A percentile compares a stretch with the other conserved stretches of the same genome.
Conservation (phyloP, 2,329 filamentous ascomycete species). For the Ophiostoma angusticollis region DNA sequence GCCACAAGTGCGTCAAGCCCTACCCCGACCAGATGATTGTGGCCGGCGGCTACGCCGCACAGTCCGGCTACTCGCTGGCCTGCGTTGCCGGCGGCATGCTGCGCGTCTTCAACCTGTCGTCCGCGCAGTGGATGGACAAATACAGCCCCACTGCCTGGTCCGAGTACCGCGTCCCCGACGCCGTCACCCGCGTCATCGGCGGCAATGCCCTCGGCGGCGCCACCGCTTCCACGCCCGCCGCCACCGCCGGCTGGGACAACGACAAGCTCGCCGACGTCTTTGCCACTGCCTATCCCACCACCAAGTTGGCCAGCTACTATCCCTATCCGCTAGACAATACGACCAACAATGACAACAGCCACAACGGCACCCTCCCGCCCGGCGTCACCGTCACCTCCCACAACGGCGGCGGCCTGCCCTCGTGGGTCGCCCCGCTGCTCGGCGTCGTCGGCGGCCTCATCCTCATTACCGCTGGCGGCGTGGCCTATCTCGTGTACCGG, state of each 20-base stretch:
- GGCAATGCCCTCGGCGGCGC: slow-evolving; percentile 54
- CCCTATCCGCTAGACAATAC: slow-evolving; percentile 37
- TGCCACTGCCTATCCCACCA: slow-evolving; percentile 37
- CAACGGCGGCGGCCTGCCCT: slow-evolving; percentile 25
- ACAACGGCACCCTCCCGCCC: slow-evolving; percentile 16
- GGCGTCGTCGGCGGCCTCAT: slow-evolving; percentile 49
- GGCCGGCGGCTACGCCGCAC: slow-evolving; percentile 50
- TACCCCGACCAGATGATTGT: slow-evolving; percentile 74
- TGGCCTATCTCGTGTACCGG: slow-evolving; percentile 40
- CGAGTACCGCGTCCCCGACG: slow-evolving; percentile 56
- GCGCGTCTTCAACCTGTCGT: slow-evolving; percentile 61
- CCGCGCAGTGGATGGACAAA: slow-evolving; percentile 52
- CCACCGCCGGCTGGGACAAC: slow-evolving; percentile 39
- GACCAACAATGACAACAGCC: slow-evolving; percentile 11
- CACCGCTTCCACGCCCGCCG: slow-evolving; percentile 51
- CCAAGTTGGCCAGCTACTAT: slow-evolving; percentile 46
- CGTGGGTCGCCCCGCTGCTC: slow-evolving; percentile 48
- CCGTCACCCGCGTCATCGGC: slow-evolving; percentile 53
- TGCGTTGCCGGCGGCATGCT: slow-evolving; percentile 43
- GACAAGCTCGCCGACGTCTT: slow-evolving; percentile 40
- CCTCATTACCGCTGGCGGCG: slow-evolving; percentile 36
- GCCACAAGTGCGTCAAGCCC: slow-evolving; percentile 61
- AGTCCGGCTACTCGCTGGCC: slow-evolving; percentile 13
- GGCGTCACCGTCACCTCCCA: slow-evolving; percentile 5
- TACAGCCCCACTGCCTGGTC: slow-evolving; percentile 54